phyloP scores from a whole-genome alignment of 129 eudicot genomes.

The Pittosporum tobira region DNA sequence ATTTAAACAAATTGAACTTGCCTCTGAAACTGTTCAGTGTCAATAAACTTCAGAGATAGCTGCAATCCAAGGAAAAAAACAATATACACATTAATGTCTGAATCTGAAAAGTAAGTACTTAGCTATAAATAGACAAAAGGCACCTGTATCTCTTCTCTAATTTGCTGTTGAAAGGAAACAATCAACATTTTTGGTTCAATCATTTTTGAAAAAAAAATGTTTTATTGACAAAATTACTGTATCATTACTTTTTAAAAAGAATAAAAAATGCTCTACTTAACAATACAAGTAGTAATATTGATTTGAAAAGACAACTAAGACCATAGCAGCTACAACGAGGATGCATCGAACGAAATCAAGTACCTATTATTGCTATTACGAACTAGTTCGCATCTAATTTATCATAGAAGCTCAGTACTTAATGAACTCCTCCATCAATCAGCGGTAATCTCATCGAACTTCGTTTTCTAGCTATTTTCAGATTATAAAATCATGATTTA shows the following conservation, averaged over 20 bases:
- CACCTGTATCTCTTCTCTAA: neutral
- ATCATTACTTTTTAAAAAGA: no score
- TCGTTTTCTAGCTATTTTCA: no score
- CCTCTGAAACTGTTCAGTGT: constrained; percentile 97
- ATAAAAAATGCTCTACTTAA: no score
- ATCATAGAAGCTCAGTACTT: neutral
- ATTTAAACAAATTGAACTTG: constrained; percentile 20
- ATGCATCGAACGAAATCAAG: no score
- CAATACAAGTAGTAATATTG: no score
- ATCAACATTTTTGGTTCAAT: neutral
- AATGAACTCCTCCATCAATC: neutral
- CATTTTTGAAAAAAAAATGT: no score
- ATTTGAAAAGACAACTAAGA: no score
- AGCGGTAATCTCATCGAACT: neutral
- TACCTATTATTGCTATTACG: neutral
- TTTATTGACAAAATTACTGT: no score
- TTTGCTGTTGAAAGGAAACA: no score
- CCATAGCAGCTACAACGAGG: no score
- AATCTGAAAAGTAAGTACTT: neutral
- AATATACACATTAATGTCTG: neutral
- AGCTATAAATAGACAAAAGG: neutral
- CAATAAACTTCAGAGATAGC: constrained; percentile 78
- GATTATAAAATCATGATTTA: no score
- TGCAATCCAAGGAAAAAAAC: constrained; percentile 24
- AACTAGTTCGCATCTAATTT: neutral